A percentile compares a stretch with the other conserved stretches of the same genome.
Conservation (phyloP, 257 asterid genomes). For the Jacaranda copaia region DNA sequence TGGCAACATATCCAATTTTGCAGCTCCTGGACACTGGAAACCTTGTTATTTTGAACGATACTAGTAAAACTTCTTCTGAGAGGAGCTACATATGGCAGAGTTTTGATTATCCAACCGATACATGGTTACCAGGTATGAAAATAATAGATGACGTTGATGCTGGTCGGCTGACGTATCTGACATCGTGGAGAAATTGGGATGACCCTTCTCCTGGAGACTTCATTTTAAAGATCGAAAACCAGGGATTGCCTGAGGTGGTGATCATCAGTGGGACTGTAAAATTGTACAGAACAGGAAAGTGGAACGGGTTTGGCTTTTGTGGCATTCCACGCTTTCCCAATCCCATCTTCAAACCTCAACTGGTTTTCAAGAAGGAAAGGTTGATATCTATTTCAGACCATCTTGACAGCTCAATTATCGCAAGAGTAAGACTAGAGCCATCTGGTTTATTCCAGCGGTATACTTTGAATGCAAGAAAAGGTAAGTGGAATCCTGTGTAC, state of each 20-base stretch:
- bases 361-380: constrained; percentile 10
- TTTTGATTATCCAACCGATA: too few relatives aligned
- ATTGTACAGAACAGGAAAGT: constrained; percentile 34
- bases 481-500: constrained; percentile 23
- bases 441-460: constrained; percentile 9
- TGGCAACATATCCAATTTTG: too few relatives aligned
- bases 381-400: constrained; percentile 8
- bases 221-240: constrained; percentile 4
- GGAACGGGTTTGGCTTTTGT: constrained; percentile 44
- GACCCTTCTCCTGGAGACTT: constrained; percentile 46
- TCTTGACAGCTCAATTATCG: background rate
- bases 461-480: constrained; percentile 17
- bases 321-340: constrained; percentile 27
- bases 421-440: too few relatives aligned
- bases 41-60: too few relatives aligned
- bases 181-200: constrained; percentile 7
- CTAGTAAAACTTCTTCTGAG: too few relatives aligned
- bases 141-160: background rate
- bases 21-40: too few relatives aligned
- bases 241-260: constrained; percentile 34
- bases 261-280: constrained; percentile 1
- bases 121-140: background rate
- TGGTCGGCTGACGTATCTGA: constrained; percentile 30
- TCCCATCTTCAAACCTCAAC: background rate
- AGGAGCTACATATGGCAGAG: too few relatives aligned